Evolutionary conservation across 208 protist species (phyloP), one percentile per base, ranked within the genome.

Genomic region (Tritrichomonas foetus): DNA sequence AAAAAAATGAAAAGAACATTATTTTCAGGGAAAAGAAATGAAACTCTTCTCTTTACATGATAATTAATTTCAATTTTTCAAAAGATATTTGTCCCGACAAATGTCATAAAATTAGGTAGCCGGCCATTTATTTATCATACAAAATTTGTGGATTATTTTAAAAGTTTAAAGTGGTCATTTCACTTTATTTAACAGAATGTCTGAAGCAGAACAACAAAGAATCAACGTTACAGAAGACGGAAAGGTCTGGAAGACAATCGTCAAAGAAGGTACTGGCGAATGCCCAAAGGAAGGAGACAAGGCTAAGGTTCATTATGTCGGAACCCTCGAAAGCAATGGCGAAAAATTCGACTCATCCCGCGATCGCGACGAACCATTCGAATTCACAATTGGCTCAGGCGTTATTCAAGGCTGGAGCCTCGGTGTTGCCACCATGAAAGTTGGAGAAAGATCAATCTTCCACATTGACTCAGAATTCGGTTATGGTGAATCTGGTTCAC

Each of bases 401-500:
- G 95, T 96, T 9, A 96, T 96, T 94, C 94, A 95, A 89, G 96
- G 96, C 33, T 96, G 96, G 96, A 95, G 96, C 53, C 44, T 78
- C 47, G 94, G 93, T 92, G 69, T 95, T 47, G 50, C 93, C 3
- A 94, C 75, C 22, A 95, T 95, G 94, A 50, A 93, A 30, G 93
- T 93, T 75, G 94, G 94, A 47, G 94, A 95, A 93, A 53, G 49
- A 36, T 61, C 80, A 36, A 64, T 41, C n/a, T 66, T 95, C 25
- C 36, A 11, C 33, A 94, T 93, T 66, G 9, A 36, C 8, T 64
- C 93, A 30, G 66, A 94, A 8, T 93, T 80, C 55, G 94, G 93
- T 20, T 95, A 95, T 50, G 94, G 94, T 92, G 93, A 25, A 30
- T 3, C 20, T 33, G 94, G 94, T 8, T 93, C 75, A 49, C 93